A percentile compares a stretch with the other conserved stretches of the same genome.
These are phyloP conservation scores for Myotisia sp. DNA, from an alignment of 2,329 filamentous ascomycete species.

Conservation along the genomic window DNA sequence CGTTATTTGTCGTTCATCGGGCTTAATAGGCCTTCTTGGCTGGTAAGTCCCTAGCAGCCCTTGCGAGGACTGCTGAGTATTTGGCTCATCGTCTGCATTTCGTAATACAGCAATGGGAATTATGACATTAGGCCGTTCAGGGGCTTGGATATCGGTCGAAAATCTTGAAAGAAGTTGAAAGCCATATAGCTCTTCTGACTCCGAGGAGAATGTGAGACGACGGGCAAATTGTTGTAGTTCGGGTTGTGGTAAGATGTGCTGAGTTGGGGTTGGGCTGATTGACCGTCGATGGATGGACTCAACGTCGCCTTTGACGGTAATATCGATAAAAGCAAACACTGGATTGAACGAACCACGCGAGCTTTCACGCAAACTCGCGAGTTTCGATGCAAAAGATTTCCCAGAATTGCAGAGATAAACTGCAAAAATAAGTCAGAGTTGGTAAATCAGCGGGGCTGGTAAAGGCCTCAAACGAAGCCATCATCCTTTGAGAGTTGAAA, in stretches of 20 bases:
- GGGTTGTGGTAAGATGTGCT: slow-evolving; percentile 14
- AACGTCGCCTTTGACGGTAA: slow-evolving; percentile 31
- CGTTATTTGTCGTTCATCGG: slow-evolving; percentile 43
- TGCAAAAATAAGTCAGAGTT: slow-evolving; percentile 15
- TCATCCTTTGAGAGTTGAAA: too few species aligned
- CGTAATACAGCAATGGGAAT: slow-evolving; percentile 37
- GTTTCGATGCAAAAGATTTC: slow-evolving; percentile 38
- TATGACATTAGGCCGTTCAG: slow-evolving; percentile 35
- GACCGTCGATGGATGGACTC: slow-evolving; percentile 9
- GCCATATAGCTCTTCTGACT: slow-evolving; percentile 35
- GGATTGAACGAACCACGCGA: slow-evolving; percentile 35
- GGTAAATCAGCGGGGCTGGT: too few species aligned
- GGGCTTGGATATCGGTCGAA: slow-evolving; percentile 36
- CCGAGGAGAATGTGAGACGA: slow-evolving; percentile 30
- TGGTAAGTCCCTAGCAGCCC: not conserved
- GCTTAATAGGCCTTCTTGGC: not conserved
- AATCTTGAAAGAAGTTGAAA: slow-evolving; percentile 35
- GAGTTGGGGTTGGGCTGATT: slow-evolving; percentile 17
- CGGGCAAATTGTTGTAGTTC: slow-evolving; percentile 19
- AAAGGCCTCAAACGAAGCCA: too few species aligned
- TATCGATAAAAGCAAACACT: slow-evolving; percentile 43
- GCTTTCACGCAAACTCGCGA: slow-evolving; percentile 38
- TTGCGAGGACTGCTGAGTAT: slow-evolving; percentile 13
- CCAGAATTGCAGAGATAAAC: slow-evolving; percentile 42
- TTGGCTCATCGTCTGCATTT: slow-evolving; percentile 17